Percentiles rank a stretch among this genome's conserved stretches.
phyloP scores from a whole-genome alignment of 179 eudicot species.

The Beta macrorhiza region DNA sequence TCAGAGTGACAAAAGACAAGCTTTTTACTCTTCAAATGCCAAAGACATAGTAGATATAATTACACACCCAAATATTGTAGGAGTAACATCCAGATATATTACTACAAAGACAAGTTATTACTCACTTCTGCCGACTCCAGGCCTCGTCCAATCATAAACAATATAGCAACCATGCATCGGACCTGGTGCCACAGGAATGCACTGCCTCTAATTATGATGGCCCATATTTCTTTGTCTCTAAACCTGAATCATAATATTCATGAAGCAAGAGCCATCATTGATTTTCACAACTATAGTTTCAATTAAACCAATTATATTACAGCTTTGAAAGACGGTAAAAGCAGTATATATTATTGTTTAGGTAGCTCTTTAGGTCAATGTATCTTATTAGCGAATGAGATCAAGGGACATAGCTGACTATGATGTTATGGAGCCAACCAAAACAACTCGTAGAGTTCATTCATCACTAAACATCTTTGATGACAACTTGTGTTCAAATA shows the following conservation, averaged over 20 bases:
- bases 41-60: not conserved
- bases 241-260: conserved; percentile 42
- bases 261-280: not conserved
- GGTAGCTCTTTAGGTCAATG: not conserved
- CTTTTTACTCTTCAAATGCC: not conserved
- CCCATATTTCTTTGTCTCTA: conserved; percentile 64
- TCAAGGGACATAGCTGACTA: not conserved
- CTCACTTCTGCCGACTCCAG: conserved; percentile 81
- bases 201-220: conserved; percentile 77
- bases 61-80: not conserved
- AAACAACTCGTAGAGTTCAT: conserved; percentile 1
- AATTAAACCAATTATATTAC: not conserved
- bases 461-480: not conserved
- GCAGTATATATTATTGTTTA: not conserved
- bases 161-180: conserved; percentile 92
- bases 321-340: not conserved
- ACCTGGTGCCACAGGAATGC: conserved; percentile 99
- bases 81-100: conserved; percentile 8
- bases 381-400: not conserved
- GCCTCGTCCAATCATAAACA: conserved; percentile 85
- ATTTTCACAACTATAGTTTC: not conserved
- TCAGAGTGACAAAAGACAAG: not conserved
- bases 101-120: conserved; percentile 24
- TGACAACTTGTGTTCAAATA: not conserved
- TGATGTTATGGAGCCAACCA: not conserved